phyloP scores from a whole-genome alignment of 208 protist species.

The Leishmania braziliensis region DNA sequence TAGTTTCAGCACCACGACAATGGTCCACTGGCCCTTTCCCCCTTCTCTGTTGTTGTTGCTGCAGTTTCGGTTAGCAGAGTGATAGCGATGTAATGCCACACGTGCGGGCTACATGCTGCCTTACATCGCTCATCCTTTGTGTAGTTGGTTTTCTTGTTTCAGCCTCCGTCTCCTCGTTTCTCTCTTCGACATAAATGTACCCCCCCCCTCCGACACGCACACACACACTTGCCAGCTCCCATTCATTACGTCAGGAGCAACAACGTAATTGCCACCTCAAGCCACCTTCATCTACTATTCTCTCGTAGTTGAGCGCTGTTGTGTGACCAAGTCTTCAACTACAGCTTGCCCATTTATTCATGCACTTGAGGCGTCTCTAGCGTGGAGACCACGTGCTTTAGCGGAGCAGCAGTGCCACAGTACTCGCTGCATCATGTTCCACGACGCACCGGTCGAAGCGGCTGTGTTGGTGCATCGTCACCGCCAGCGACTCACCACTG shows the following conservation, averaged over 20 bases:
- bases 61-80: not conserved
- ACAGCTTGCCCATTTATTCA: not conserved
- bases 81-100: not conserved
- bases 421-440: slow-evolving; percentile 52
- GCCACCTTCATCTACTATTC: not conserved
- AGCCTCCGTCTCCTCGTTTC: slow-evolving; percentile 1
- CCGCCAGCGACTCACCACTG: slow-evolving; percentile 5
- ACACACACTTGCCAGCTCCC: not conserved
- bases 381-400: not conserved
- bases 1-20: not conserved
- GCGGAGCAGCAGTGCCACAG: not conserved
- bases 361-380: not conserved
- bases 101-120: not conserved
- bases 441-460: slow-evolving; percentile 63
- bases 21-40: not conserved
- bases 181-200: not conserved
- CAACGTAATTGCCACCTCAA: not conserved
- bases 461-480: slow-evolving; percentile 51
- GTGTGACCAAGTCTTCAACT: not conserved
- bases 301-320: not conserved
- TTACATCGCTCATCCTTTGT: not conserved
- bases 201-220: not conserved
- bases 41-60: not conserved
- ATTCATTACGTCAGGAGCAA: not conserved
- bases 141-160: no score